Base-by-base conservation (phyloP, 2,329 filamentous ascomycete genomes). In the Penicillium sp. region DNA sequence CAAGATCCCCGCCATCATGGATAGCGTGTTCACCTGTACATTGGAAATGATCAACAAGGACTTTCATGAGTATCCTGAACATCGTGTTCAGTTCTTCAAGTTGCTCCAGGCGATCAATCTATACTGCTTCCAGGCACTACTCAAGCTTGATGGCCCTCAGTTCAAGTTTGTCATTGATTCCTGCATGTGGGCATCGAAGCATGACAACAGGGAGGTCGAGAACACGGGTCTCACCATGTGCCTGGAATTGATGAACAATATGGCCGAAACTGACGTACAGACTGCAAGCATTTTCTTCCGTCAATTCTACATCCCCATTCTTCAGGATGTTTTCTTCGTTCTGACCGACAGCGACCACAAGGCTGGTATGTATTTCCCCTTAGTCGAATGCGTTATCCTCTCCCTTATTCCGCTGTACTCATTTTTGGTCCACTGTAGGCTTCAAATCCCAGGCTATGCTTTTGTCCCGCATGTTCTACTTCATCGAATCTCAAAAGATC, bases 1-100 rank as follows among this genome's bases (percentile, higher is more conserved):
- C 72, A 95, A 98, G 77, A 92, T 99, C 44, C 92, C 95, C 10
- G 89, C 89, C 49, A 98, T 99, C 71, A 96, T 99, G 91, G 93
- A 98, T 76, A 96, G 93, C 66, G 92, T 99, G 26, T 99, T 99
- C 69, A 93, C 98, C 77, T 98, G 93, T 81, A 99, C 95, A 3
- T 82, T 99, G 55, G 92, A 96, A 70, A 99, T 99, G 95, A 99
- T 99, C 80, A 99, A 98, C 85, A 99, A 99, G 80, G 95, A 99
- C 77, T 99, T 99, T 77, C 97, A 96, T 47, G 95, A 99, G 73
- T 99, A 96, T 75, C 95, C 95, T 0, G 95, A 99, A 75, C 95
- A 99, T 74, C 90, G 96, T 57, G 95, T 99, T n/a, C 93, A 98
- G 76, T 99, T 99, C 78, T 99, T 99, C 85, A 97, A 96, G 77